A percentile compares a stretch with the other conserved stretches of the same genome.
Evolutionary conservation across 176 grass and related monocot species (phyloP).

Genomic region (Oryza rufipogon): DNA sequence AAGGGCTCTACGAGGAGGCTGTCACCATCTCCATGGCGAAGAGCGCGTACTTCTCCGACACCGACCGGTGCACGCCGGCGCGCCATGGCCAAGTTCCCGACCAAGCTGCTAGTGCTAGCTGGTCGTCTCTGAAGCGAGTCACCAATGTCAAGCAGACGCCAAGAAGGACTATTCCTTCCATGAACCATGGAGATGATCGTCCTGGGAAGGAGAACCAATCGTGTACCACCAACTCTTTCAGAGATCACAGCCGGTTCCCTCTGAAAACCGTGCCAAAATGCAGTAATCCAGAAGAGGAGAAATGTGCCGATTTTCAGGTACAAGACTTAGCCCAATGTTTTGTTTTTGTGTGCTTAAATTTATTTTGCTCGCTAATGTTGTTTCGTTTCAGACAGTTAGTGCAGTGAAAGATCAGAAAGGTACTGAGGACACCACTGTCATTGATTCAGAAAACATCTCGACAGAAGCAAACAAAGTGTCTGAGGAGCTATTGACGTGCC

Average conservation of each 20-base stretch:
- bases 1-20: conserved; percentile 80
- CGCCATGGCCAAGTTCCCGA: conserved; percentile 27
- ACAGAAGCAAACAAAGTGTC: conserved; percentile 62
- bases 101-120: conserved; percentile 29
- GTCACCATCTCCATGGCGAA: conserved; percentile 59
- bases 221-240: conserved; percentile 44
- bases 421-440: conserved; percentile 11
- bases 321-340: not conserved
- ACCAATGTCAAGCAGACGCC: conserved; percentile 40
- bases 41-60: conserved; percentile 37
- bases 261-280: conserved; percentile 45
- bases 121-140: conserved; percentile 33
- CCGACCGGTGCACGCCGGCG: not conserved
- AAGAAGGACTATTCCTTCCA: conserved; percentile 35
- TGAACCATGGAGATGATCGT: conserved; percentile 38
- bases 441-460: conserved; percentile 34
- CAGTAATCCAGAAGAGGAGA: conserved; percentile 32
- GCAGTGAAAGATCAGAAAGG: conserved; percentile 28
- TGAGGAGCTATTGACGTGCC: conserved; percentile 75
- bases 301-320: conserved; percentile 47
- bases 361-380: conserved; percentile 13
- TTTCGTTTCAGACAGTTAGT: conserved; percentile 48
- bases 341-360: not conserved
- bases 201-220: conserved; percentile 75
- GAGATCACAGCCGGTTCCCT: conserved; percentile 45